These are phyloP conservation scores for Pleurotus citrinopileatus DNA, from an alignment of 768 basidiomycete genomes.

Conservation along the genomic window DNA sequence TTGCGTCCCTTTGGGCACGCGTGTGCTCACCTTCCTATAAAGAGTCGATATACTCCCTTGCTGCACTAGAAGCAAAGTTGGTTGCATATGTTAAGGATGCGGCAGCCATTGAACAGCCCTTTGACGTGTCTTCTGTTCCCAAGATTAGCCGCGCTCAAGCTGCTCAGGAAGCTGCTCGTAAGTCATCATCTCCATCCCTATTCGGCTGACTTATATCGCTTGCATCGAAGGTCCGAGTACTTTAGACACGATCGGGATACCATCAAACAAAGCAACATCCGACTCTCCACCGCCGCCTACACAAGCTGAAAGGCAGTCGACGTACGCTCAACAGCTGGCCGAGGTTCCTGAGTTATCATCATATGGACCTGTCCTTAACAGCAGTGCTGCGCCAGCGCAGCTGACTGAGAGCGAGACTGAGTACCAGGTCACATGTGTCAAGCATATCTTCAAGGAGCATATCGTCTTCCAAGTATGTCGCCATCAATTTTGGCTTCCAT, in stretches of 20 bases:
- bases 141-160: constrained; percentile 94
- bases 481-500: neutral
- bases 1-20: neutral
- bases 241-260: constrained; percentile 80
- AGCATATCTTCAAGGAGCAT: constrained; percentile 94
- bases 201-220: constrained; percentile 9
- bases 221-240: constrained; percentile 70
- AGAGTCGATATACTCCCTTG: constrained; percentile 95
- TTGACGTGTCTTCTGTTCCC: constrained; percentile 83
- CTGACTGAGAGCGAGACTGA: constrained; percentile 98
- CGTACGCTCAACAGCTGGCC: constrained; percentile 81
- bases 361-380: constrained; percentile 88
- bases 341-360: constrained; percentile 82
- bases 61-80: constrained; percentile 85
- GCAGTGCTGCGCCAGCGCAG: constrained; percentile 71
- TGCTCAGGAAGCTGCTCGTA: constrained; percentile 84
- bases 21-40: constrained; percentile 12
- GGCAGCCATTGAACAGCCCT: constrained; percentile 63
- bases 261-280: constrained; percentile 53
- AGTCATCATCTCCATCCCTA: constrained; percentile 24
- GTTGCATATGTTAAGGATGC: constrained; percentile 92
- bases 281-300: constrained; percentile 73
- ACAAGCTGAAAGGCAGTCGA: constrained; percentile 84
- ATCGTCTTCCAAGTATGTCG: constrained; percentile 89
- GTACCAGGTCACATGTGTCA: constrained; percentile 95